These are phyloP conservation scores for Apiospora malaysiana DNA, from an alignment of 2,329 filamentous ascomycete species.

Conservation along the genomic window DNA sequence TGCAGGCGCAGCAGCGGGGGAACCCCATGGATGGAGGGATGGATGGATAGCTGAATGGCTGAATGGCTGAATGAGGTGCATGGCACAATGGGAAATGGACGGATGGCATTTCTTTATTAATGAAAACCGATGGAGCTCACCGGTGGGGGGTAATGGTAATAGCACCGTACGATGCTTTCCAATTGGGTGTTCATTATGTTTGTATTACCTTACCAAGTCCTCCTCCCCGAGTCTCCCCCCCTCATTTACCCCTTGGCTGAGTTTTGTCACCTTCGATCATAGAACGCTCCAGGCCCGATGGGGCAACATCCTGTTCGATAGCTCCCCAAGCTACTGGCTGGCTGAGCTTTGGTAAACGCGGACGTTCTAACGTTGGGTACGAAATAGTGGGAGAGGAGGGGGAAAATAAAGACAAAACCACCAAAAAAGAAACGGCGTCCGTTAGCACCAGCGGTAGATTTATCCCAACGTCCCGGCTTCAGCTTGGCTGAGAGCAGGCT, in stretches of 20 bases:
- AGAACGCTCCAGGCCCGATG: slow-evolving; percentile 2
- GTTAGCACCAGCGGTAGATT: not conserved
- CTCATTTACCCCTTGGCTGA: slow-evolving; percentile 17
- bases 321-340: slow-evolving; percentile 7
- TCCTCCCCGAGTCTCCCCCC: not conserved
- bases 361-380: too few species aligned
- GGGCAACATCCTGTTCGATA: slow-evolving; percentile 4
- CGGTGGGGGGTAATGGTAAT: slow-evolving; percentile 4
- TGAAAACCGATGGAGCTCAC: slow-evolving; percentile 8
- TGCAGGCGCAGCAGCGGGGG: not conserved
- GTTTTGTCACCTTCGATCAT: not conserved
- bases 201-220: not conserved
- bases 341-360: not conserved
- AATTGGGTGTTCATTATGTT: slow-evolving; percentile 10
- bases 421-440: not conserved
- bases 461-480: not conserved
- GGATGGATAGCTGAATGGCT: not conserved
- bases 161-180: slow-evolving; percentile 3
- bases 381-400: too few species aligned
- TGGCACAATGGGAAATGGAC: too few species aligned
- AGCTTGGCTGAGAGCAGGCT: not conserved
- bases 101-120: not conserved
- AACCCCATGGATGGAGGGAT: not conserved
- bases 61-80: too few species aligned
- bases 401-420: too few species aligned